Conservation (phyloP, 352 stramenopile genomes). For the Pythium grandisporangium region DNA sequence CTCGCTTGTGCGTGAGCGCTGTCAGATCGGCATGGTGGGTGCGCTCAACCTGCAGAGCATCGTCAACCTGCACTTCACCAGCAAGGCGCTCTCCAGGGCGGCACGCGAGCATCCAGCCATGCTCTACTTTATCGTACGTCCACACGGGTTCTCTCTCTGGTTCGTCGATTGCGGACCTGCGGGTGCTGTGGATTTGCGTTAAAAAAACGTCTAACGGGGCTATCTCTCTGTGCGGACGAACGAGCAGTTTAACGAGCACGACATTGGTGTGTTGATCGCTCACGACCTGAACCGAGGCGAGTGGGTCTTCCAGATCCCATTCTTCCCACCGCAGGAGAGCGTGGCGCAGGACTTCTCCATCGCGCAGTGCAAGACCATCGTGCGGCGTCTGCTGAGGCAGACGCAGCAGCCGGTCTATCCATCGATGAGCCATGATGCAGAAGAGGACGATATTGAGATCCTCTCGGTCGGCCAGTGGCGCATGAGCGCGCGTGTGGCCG, state of each 20-base stretch:
- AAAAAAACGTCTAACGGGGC: no score
- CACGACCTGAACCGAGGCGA: slow-evolving; percentile 84
- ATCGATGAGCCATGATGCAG: slow-evolving; percentile 9
- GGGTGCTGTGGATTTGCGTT: no score
- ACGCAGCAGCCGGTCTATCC: no score
- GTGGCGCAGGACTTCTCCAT: slow-evolving; percentile 52
- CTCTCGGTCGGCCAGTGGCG: slow-evolving; percentile 86
- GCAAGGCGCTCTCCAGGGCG: slow-evolving; percentile 41
- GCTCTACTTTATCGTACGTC: slow-evolving; percentile 89
- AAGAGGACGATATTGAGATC: slow-evolving; percentile 56
- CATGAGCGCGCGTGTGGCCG: slow-evolving; percentile 90
- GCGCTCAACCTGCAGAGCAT: slow-evolving; percentile 84
- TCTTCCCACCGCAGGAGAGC: slow-evolving; percentile 83
- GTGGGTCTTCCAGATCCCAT: slow-evolving; percentile 91
- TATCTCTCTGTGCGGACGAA: no score
- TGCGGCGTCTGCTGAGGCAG: slow-evolving; percentile 43
- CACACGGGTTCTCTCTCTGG: no score
- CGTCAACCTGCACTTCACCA: slow-evolving; percentile 93
- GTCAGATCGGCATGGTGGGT: slow-evolving; percentile 65
- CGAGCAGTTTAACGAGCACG: slow-evolving; percentile 77
- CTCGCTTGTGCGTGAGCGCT: slow-evolving; percentile 66
- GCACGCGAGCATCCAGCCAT: slow-evolving; percentile 78
- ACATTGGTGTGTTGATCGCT: slow-evolving; percentile 90
- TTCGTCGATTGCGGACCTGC: no score
- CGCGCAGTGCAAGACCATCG: slow-evolving; percentile 40